phyloP scores from a whole-genome alignment of 176 grass and related monocot species.

The Eragrostis curvula region DNA sequence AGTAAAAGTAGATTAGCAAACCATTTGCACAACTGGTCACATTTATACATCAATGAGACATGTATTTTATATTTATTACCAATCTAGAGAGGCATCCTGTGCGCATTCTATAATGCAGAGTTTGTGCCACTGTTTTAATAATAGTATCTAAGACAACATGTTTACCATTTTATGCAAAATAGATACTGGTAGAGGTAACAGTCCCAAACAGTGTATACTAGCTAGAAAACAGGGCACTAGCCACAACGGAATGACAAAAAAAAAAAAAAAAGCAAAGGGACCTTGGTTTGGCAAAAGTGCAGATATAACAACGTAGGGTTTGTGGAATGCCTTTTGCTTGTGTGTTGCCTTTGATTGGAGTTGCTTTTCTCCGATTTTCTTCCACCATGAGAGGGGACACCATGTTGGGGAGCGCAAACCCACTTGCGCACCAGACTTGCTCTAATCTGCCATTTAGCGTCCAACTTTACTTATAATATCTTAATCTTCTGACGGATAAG shows the following conservation, averaged over 20 bases:
- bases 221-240: not conserved
- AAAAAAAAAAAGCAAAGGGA: conserved; percentile 8
- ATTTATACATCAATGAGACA: not conserved
- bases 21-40: not conserved
- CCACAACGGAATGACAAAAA: not conserved
- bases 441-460: conserved; percentile 9
- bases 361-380: conserved; percentile 32
- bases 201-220: not conserved
- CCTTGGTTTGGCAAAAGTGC: conserved; percentile 38
- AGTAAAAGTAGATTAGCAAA: not conserved
- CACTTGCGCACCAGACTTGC: conserved; percentile 46
- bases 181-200: not conserved
- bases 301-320: conserved; percentile 24
- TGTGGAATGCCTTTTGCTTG: conserved; percentile 38
- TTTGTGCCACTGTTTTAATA: no score
- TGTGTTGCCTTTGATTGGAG: conserved; percentile 21
- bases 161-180: not conserved
- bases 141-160: no score
- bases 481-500: conserved; percentile 12
- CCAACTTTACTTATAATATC: conserved; percentile 20
- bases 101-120: not conserved
- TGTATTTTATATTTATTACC: not conserved
- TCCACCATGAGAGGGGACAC: conserved; percentile 40
- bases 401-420: conserved; percentile 40
- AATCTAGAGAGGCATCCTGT: not conserved